Conservation (phyloP, 2,329 filamentous ascomycete species). For the Epichloe amarillans region DNA sequence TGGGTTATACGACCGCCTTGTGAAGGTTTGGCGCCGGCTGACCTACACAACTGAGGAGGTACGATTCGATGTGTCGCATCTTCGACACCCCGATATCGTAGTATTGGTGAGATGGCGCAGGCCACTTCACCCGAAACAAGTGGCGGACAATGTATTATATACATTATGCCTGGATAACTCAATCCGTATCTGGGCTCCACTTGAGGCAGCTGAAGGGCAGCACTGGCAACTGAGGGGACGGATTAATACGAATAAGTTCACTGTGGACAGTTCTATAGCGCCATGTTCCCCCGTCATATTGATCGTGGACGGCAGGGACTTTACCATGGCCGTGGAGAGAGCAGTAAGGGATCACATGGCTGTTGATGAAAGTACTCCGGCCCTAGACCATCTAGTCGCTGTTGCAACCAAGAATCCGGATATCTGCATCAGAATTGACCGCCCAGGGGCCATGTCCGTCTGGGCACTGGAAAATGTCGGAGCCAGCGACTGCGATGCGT, state of each 20-base stretch:
- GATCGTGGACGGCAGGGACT: slow-evolving; percentile 70
- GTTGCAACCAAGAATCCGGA: slow-evolving; percentile 78
- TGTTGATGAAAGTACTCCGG: slow-evolving; percentile 45
- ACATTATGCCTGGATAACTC: slow-evolving; percentile 73
- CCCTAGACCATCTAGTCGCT: slow-evolving; percentile 72
- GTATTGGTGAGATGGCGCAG: slow-evolving; percentile 77
- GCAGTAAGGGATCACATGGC: slow-evolving; percentile 50
- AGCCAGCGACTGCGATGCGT: slow-evolving; percentile 49
- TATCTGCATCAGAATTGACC: slow-evolving; percentile 74
- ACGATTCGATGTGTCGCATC: slow-evolving; percentile 80
- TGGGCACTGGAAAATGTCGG: slow-evolving; percentile 87
- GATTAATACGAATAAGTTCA: slow-evolving; percentile 61
- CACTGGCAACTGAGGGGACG: slow-evolving; percentile 68
- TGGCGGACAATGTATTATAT: slow-evolving; percentile 76
- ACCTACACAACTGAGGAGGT: slow-evolving; percentile 74
- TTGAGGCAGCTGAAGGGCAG: slow-evolving; percentile 56
- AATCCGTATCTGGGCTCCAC: slow-evolving; percentile 71
- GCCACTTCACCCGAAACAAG: slow-evolving; percentile 63
- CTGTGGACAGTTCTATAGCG: slow-evolving; percentile 31
- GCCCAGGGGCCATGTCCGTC: slow-evolving; percentile 73
- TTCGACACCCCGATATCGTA: slow-evolving; percentile 72
- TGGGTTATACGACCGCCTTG: slow-evolving; percentile 63
- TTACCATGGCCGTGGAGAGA: slow-evolving; percentile 62
- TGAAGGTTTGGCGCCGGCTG: slow-evolving; percentile 86
- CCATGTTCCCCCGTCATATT: slow-evolving; percentile 38